Conservation (phyloP, 2,329 filamentous ascomycete genomes). For the Fusarium oligoseptatum region DNA sequence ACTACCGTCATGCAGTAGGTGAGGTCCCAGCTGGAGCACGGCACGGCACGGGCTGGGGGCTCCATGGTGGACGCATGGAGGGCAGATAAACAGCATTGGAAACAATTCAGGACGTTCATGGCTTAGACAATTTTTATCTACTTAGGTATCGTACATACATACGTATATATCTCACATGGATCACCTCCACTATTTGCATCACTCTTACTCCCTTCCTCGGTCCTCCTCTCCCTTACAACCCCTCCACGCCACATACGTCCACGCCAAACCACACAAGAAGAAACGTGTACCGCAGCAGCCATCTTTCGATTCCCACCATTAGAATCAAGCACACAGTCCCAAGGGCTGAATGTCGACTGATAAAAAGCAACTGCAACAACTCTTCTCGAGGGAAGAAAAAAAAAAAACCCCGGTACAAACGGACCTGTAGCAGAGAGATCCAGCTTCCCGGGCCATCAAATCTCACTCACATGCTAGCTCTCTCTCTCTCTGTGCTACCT, state of each 20-base stretch:
- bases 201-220: conserved; percentile 9
- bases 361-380: neutral
- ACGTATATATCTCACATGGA: neutral
- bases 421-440: neutral
- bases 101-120: neutral
- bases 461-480: neutral
- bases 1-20: conserved; percentile 15
- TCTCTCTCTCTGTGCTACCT: neutral
- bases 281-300: conserved; percentile 17
- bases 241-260: conserved; percentile 37
- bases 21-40: conserved; percentile 12
- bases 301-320: conserved; percentile 1
- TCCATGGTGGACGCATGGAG: neutral
- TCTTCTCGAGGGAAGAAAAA: neutral
- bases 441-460: neutral
- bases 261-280: conserved; percentile 18
- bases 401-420: neutral
- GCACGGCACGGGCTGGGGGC: conserved; percentile 28
- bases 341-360: neutral
- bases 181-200: neutral
- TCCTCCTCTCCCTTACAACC: conserved; percentile 21
- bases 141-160: neutral
- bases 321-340: neutral
- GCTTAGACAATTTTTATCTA: neutral
- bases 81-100: neutral